Base-by-base conservation (phyloP, 768 basidiomycete species). In the Collybia mongolica region DNA sequence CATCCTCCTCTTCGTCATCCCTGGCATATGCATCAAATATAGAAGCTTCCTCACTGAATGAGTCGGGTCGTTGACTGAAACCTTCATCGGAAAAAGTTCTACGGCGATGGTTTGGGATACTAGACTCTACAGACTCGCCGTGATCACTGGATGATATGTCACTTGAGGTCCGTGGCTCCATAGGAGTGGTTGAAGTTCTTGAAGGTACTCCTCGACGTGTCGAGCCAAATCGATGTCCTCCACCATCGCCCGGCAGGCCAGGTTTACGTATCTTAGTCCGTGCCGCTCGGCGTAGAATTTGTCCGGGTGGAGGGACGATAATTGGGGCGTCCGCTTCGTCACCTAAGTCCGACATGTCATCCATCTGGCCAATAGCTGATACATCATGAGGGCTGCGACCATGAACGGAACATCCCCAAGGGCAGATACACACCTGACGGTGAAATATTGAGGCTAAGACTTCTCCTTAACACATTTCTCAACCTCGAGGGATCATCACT, bases 231-330 rank as follows among this genome's bases (percentile, higher is more conserved):
- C 93, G 86, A 75, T 91, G 91, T 1, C 90, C 90, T 28, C 81
- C 84, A 9, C 88, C 89, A 66, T 90, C 91, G 19, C 84, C 89
- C 12, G 81, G 76, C 5, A 87, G 65, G 5, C 82, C 80, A 12
- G 85, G 75, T 71, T 98, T 99, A 29, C 96, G 87, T 58, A 98
- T 97, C 73, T 93, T 94, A 1, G 97, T 99, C 12, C 96, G 84
- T 3, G 93, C 93, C 8, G 93, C 83, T 32, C 97, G 88, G 18
- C 93, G 88, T 11, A 99, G 77, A 58, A 94, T 93, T 65, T 86
- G 89, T 6, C 90, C 90, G 1, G 92, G 93, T 20, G 85, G 88
- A 39, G 92, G 89, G 17, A 90, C 82, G 53, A 97, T 90, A 60
- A 97, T 90, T 19, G 95, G 95, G n/a, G 81, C 80, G 66, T 97